Evolutionary conservation across 2,329 filamentous ascomycete genomes (phyloP), one percentile per base, ranked within the genome.

Genomic region (Apiospora pterosperma): DNA sequence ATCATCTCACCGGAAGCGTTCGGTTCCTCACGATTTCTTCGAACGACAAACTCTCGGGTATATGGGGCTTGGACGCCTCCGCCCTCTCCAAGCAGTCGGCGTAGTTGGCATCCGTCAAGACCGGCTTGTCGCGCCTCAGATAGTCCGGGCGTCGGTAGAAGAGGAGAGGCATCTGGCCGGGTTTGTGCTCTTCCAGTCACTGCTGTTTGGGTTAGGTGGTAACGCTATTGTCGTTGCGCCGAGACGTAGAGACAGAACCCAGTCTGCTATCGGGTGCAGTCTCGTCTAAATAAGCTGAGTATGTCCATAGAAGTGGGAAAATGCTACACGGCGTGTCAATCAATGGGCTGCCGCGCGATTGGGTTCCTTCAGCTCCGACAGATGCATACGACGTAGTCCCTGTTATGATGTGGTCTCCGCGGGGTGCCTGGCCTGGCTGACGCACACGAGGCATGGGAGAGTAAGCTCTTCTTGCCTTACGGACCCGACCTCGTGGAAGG

Each of bases 21-120:
- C 71, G 72, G 52, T 77, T 74, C 67, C 73, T 72, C 28, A 77
- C 67, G 14, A 77, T 69, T 58, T 73, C 69, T 48, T 76, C 75
- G 34, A 77, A 76, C 0, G 70, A 70, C 11, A 75, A 48, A 34
- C 65, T 59, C 3, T 65, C 52, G 1, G 70, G 72, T 25, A 74
- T 69, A 59, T 66, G 68, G 16, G 59, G 67, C 39, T 67, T 66
- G 23, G 66, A 69, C 31, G 62, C 63, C 55, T 64, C 65, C 23
- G 68, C 66, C 36, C 62, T 63, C 38, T 66, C 64, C 38, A 67
- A 63, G 41, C 71, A 72, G 21, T 63, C 66, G n/a, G 61, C 62
- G 55, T 66, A 69, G 25, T 62, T 64, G 38, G 68, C 66, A 12
- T 68, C 65, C 58, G 66, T 66, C 21, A 66, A 44, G 21, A 65